These are phyloP conservation scores for Avena eriantha DNA, from an alignment of 176 grass and related monocot species.

Conservation along the genomic window DNA sequence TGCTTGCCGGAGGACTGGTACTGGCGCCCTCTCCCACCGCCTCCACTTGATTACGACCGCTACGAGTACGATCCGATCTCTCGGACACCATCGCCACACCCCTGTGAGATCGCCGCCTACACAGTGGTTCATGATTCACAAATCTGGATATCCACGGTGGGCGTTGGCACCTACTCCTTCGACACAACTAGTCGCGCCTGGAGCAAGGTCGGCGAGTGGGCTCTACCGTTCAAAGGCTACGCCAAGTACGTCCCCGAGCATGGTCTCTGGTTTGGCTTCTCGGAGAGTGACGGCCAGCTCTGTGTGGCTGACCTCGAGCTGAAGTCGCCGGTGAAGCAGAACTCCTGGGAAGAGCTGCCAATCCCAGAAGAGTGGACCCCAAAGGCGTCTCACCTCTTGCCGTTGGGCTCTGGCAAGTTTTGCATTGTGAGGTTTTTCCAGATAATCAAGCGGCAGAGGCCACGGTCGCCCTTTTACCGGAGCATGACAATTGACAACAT, in stretches of 20 bases:
- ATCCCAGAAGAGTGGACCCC: neutral
- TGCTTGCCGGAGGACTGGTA: neutral
- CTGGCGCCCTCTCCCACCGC: neutral
- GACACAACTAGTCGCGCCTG: neutral
- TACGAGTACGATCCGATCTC: neutral
- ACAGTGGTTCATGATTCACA: neutral
- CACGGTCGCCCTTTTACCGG: too few relatives aligned
- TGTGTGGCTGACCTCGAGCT: neutral
- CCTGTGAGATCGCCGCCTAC: neutral
- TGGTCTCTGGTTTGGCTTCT: neutral
- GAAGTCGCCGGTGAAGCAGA: neutral
- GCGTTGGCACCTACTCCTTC: neutral
- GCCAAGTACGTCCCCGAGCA: neutral
- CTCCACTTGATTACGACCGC: neutral
- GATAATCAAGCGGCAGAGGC: neutral
- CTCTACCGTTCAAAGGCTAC: neutral
- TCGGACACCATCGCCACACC: neutral
- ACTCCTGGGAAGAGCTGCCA: neutral
- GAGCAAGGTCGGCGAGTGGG: neutral
- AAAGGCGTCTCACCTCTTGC: neutral
- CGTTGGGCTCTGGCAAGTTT: neutral
- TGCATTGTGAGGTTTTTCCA: neutral
- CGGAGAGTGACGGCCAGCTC: neutral
- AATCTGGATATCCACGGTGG: neutral
- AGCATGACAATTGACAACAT: too few relatives aligned